Evolutionary conservation across 2,329 filamentous ascomycete species (phyloP).

Genomic region (Fusarium neocosmosporiellum): DNA sequence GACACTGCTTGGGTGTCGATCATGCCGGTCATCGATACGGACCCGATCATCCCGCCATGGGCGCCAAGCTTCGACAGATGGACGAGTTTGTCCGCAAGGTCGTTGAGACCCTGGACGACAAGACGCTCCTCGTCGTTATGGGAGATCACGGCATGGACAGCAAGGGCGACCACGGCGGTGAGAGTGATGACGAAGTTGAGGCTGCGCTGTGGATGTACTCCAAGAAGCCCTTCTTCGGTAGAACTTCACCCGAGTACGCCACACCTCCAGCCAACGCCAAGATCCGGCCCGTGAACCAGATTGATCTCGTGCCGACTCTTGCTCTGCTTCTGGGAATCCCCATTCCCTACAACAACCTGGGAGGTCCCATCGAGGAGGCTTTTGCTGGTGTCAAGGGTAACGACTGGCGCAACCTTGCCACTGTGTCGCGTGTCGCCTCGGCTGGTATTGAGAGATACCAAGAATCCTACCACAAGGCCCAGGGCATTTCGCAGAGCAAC

Average conservation of each 20-base stretch:
- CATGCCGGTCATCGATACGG: conserved; percentile 97
- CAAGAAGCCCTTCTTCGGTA: conserved; percentile 85
- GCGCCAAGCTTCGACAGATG: conserved; percentile 91
- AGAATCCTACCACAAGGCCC: conserved; percentile 79
- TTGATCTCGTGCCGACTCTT: conserved; percentile 93
- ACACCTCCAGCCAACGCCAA: conserved; percentile 78
- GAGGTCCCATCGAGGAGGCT: conserved; percentile 91
- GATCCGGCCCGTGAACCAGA: conserved; percentile 81
- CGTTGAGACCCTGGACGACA: conserved; percentile 78
- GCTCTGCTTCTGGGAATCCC: conserved; percentile 89
- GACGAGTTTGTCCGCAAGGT: conserved; percentile 80
- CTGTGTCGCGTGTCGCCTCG: conserved; percentile 80
- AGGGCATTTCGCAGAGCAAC: conserved; percentile 72
- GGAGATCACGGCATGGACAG: conserved; percentile 99
- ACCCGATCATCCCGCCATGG: conserved; percentile 92
- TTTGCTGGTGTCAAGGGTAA: conserved; percentile 78
- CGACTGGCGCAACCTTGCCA: conserved; percentile 81
- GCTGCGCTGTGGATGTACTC: conserved; percentile 99
- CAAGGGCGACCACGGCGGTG: conserved; percentile 98
- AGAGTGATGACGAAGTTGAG: conserved; percentile 95
- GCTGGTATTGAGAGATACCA: conserved; percentile 94
- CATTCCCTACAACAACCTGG: conserved; percentile 96
- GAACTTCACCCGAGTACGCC: conserved; percentile 69
- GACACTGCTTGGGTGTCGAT: conserved; percentile 94
- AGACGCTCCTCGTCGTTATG: conserved; percentile 93